Base-by-base conservation (phyloP, 306 rosid genomes). In the Astragalus glycyphyllos region DNA sequence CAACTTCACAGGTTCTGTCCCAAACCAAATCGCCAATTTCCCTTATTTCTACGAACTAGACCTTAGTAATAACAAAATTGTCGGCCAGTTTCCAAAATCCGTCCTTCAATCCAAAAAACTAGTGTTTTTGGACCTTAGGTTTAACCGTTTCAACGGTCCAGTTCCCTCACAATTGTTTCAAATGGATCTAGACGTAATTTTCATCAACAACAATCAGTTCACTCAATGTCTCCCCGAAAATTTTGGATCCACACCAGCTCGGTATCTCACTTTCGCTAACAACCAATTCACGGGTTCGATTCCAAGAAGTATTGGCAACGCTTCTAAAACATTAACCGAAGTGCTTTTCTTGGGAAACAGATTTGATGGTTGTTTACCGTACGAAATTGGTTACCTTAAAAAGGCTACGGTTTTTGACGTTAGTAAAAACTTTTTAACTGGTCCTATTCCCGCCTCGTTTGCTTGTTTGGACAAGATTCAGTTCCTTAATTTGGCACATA, bases 51-150 rank as follows among this genome's bases (percentile, higher is more conserved):
- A 6, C 79, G 97, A 92, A 81, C 81, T 90, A 1, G 98, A 92
- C 38, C 82, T 92, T 12, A 92, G 97, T 54, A 92, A 86, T 84
- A 90, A 88, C 87, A 65, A 75, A 5, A 15, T 83, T 0, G 0
- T 0, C 0, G 87, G 91, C 0, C 0, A 0, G 2, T 92, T 92
- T 14, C 98, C 98, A 1, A 0, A 0, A 0, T 41, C 66, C 1
- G 84, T 83, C 34, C 74, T 90, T 4, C 6, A 7, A 0, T 53
- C 80, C 7, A 46, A 0, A 1, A 4, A 35, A 0, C 64, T 93
- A 4, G 80, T 92, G 2, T 93, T 90, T 73, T 42, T 93, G 3
- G 98, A 93, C 71, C 84, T 93, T 62, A 81, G 98, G 61, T 93
- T 82, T 72, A 93, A 93, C 79, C 0, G 0, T 0, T 60, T 71